A percentile compares a stretch with the other conserved stretches of the same genome.
Evolutionary conservation across 2,329 filamentous ascomycete genomes (phyloP).

Genomic region (Aspergillus jensenii): DNA sequence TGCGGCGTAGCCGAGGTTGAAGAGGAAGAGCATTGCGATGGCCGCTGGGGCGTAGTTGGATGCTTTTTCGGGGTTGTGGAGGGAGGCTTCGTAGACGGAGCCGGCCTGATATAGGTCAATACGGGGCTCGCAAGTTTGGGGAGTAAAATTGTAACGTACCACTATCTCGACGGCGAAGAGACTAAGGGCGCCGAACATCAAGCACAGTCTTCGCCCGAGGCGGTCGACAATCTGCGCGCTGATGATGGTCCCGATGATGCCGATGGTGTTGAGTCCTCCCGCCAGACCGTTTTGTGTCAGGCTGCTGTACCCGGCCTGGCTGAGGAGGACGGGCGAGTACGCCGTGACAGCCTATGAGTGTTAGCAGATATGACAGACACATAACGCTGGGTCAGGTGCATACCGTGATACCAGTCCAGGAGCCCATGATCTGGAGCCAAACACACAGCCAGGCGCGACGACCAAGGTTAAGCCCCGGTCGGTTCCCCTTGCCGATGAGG

Average conservation of each 20-base stretch:
- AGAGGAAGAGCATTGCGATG: constrained; percentile 50
- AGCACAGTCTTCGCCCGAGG: constrained; percentile 45
- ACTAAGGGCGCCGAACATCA: constrained; percentile 41
- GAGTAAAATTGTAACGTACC: constrained; percentile 16
- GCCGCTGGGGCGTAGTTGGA: constrained; percentile 46
- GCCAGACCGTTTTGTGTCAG: constrained; percentile 47
- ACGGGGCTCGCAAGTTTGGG: rapidly evolving
- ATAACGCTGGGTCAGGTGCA: constrained; percentile 15
- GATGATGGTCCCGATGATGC: constrained; percentile 53
- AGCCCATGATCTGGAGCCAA: constrained; percentile 48
- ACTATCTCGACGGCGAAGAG: constrained; percentile 46
- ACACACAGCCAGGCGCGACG: constrained; percentile 46
- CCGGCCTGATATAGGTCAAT: constrained; percentile 28
- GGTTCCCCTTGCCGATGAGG: constrained; percentile 33
- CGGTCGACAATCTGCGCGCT: constrained; percentile 53
- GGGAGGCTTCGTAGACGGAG: constrained; percentile 45
- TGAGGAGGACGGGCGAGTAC: constrained; percentile 30
- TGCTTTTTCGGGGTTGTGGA: constrained; percentile 36
- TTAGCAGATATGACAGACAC: constrained; percentile 27
- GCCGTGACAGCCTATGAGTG: constrained; percentile 34
- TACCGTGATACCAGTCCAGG: constrained; percentile 47
- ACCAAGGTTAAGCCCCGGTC: constrained; percentile 33
- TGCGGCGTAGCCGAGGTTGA: constrained; percentile 46
- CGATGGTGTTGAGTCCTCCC: constrained; percentile 53
- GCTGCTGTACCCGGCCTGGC: constrained; percentile 38